Percentiles rank a stretch among this genome's conserved stretches.
Evolutionary conservation across 345 rosid genomes (phyloP).

Genomic region (Anacardium occidentale): DNA sequence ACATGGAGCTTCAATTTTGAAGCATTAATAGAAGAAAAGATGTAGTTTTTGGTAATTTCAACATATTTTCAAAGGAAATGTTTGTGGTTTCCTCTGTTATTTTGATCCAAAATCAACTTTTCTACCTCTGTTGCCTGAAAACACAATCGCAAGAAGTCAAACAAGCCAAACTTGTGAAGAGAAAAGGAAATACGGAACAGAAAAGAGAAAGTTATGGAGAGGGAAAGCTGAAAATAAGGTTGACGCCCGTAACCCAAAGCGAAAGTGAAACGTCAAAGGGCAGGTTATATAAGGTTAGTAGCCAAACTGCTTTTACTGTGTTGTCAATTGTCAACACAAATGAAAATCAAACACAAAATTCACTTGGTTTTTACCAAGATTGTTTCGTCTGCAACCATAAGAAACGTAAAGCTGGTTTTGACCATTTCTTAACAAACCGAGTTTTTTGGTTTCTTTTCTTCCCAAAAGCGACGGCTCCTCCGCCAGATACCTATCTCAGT

Average conservation of each 20-base stretch:
- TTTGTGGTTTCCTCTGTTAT: too few species aligned
- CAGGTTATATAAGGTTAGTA: background rate
- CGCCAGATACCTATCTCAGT: background rate
- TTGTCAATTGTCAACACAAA: background rate
- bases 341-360: background rate
- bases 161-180: too few species aligned
- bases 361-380: background rate
- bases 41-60: too few species aligned
- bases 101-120: too few species aligned
- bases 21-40: too few species aligned
- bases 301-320: background rate
- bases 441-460: background rate
- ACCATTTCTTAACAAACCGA: background rate
- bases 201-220: background rate
- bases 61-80: too few species aligned
- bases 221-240: background rate
- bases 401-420: background rate
- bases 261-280: background rate
- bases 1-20: too few species aligned
- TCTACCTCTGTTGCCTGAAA: too few species aligned
- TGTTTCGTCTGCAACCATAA: background rate
- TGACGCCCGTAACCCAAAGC: background rate
- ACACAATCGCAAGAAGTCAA: too few species aligned
- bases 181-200: too few species aligned
- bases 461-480: conserved; percentile 20